Conservation (phyloP, 129 eudicot species). For the Chrysanthemum lavandulifolium region DNA sequence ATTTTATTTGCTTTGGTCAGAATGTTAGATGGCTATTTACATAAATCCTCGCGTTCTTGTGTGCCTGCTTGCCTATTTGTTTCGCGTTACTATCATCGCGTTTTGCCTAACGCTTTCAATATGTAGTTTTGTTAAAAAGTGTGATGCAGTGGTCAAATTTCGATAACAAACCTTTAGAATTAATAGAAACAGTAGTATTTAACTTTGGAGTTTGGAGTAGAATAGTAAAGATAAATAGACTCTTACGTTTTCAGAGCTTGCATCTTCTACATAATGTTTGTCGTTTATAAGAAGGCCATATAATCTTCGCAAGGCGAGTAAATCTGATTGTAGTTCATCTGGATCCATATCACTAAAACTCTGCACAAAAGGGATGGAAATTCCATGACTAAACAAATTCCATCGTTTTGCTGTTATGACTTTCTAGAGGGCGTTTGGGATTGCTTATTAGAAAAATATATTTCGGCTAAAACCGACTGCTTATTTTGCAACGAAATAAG, state of each 20-base stretch:
- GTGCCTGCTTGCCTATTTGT: too few relatives aligned
- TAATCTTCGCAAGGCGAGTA: conserved; percentile 27
- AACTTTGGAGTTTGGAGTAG: too few relatives aligned
- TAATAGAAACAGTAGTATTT: background rate
- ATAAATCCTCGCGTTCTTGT: too few relatives aligned
- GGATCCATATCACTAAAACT: conserved; percentile 24
- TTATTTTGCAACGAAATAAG: too few relatives aligned
- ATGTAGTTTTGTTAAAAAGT: background rate
- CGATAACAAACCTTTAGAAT: background rate
- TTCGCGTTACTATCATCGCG: too few relatives aligned
- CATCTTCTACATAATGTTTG: conserved; percentile 14
- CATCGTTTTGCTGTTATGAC: too few relatives aligned
- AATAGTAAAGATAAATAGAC: background rate
- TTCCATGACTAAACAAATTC: too few relatives aligned
- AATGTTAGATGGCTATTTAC: too few relatives aligned
- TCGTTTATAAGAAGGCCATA: conserved; percentile 37
- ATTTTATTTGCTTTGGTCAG: too few relatives aligned
- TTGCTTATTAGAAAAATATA: too few relatives aligned
- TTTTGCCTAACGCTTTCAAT: background rate
- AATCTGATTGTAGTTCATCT: conserved; percentile 22
- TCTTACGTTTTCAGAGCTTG: conserved; percentile 26
- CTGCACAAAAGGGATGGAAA: background rate
- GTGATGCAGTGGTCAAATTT: background rate
- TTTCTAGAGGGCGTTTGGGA: too few relatives aligned
- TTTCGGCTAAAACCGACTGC: too few relatives aligned